Conservation (phyloP, 495 filamentous ascomycete species). For the Peziza echinospora region DNA sequence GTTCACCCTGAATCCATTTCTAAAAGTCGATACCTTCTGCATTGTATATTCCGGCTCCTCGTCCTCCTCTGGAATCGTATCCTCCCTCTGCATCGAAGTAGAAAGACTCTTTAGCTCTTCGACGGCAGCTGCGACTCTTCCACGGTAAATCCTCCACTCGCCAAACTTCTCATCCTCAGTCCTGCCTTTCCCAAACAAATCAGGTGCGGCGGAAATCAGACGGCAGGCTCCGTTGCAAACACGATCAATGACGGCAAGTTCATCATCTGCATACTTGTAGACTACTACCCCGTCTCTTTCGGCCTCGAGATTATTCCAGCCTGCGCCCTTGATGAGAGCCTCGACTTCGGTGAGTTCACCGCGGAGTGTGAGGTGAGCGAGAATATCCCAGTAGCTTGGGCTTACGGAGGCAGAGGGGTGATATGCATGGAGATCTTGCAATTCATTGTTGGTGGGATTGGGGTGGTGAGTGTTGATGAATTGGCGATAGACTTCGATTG, state of each 20-base stretch:
- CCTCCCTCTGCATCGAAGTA: neutral
- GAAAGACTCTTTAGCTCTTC: slow-evolving; percentile 8
- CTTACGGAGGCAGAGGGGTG: slow-evolving; percentile 12
- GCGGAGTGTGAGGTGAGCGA: slow-evolving; percentile 10
- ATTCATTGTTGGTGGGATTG: slow-evolving; percentile 6
- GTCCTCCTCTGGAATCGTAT: neutral
- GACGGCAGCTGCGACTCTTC: slow-evolving; percentile 10
- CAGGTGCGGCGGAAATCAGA: neutral
- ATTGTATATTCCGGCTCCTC: slow-evolving; percentile 1
- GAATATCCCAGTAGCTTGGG: slow-evolving; percentile 11
- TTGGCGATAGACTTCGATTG: slow-evolving; percentile 13
- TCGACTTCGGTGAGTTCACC: slow-evolving; percentile 14
- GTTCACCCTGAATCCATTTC: slow-evolving; percentile 8
- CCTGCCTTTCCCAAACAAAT: slow-evolving; percentile 4
- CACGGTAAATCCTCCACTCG: slow-evolving; percentile 20
- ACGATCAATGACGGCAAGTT: slow-evolving; percentile 5
- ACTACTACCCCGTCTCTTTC: slow-evolving; percentile 6
- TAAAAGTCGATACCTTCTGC: slow-evolving; percentile 2
- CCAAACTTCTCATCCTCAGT: slow-evolving; percentile 11
- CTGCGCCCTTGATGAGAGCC: slow-evolving; percentile 5
- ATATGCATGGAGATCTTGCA: slow-evolving; percentile 10
- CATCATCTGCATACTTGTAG: neutral
- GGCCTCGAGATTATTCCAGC: slow-evolving; percentile 12
- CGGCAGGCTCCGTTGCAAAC: slow-evolving; percentile 11
- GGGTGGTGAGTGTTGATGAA: slow-evolving; percentile 13